phyloP scores from a whole-genome alignment of 106 monocot genomes.

The Gastrodia elata region DNA sequence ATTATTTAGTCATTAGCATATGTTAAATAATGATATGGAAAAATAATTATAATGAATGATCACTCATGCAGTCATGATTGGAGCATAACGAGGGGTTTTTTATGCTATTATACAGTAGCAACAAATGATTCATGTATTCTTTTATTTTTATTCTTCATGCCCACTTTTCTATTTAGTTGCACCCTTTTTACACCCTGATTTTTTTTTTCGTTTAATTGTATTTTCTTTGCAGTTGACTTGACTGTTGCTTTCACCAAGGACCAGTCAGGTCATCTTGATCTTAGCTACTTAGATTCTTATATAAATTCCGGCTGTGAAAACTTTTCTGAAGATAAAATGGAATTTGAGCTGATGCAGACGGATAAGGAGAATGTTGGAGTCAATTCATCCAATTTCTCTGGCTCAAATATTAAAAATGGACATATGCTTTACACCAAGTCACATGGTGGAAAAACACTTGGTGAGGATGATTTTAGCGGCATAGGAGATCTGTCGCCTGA shows the following conservation, averaged over 20 bases:
- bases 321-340: slow-evolving; percentile 5
- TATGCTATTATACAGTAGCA: no score
- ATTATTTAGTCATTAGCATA: neutral
- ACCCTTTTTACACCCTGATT: neutral
- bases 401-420: slow-evolving; percentile 5
- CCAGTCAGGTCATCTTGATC: slow-evolving; percentile 7
- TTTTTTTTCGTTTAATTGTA: neutral
- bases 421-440: slow-evolving; percentile 10
- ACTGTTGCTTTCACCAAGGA: slow-evolving; percentile 16
- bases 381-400: neutral
- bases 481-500: slow-evolving; percentile 66
- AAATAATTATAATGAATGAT: no score
- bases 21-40: no score
- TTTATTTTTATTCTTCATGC: no score
- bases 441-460: slow-evolving; percentile 12
- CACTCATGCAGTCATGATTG: no score
- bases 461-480: slow-evolving; percentile 41
- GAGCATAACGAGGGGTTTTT: no score
- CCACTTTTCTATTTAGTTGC: no score
- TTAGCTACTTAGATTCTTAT: neutral
- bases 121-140: no score
- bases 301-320: slow-evolving; percentile 2
- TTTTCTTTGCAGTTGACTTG: slow-evolving; percentile 19
- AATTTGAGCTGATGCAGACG: neutral
- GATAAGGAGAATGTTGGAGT: slow-evolving; percentile 8